Base-by-base conservation (phyloP, 164 flowering plant genomes). In the Cinnamomum chago region DNA sequence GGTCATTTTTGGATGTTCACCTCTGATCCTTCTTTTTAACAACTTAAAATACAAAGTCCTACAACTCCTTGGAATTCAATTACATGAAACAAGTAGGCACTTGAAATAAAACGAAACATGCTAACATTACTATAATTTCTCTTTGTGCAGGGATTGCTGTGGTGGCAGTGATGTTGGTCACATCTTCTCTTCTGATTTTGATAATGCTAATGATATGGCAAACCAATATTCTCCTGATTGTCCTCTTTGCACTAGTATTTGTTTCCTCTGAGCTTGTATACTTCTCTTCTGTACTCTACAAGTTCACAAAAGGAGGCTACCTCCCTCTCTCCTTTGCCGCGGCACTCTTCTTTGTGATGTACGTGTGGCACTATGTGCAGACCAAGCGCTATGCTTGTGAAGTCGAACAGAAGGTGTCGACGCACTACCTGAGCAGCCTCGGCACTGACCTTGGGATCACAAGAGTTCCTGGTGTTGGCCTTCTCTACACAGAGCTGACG, bases 301-400 rank as follows among this genome's bases (percentile, higher is more conserved):
- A 79, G 69, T 79, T 79, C n/a, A 65, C 77, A 18, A 70, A 73
- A 73, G 79, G 82, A 5, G 79, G 82, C 5, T 79, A 79, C 67
- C 76, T 79, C 47, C 82, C 82, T 3, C 79, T 79, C 33, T 13
- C 72, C n/a, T 79, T 79, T n/a, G 79, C 82, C 0, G 79, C 68
- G 40, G 71, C 1, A 0, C 67, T 79, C 12, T 70, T 76, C 65
- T 65, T 70, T 18, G 68, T 76, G 1, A 79, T 79, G 79, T 79
- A 76, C 27, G 82, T 79, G 7, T 79, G 82, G 82, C 73, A 79
- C 76, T 76, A 76, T 12, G 79, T 79, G 40, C 76, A 79, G 20
- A 24, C 67, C 18, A 76, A 76, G 71, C 72, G 74, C 3, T 65
- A 79, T 15, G 60, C 73, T 9, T 79, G 52, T 5, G 82, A 79